phyloP scores from a whole-genome alignment of 2,329 filamentous ascomycete genomes.

The Pestalotiopsis sp. region DNA sequence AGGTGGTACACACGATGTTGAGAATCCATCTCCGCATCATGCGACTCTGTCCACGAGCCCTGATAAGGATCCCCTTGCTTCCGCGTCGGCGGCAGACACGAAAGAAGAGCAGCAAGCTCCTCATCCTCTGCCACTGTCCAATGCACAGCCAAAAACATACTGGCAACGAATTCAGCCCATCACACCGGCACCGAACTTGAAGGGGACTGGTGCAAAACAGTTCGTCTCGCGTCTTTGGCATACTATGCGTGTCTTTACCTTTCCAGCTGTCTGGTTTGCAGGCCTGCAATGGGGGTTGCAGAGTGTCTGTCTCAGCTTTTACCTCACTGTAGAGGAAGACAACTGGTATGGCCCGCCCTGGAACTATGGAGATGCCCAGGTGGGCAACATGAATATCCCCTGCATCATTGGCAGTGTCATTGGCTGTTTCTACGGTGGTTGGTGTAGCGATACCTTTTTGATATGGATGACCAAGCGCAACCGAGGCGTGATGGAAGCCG shows the following conservation, averaged over 20 bases:
- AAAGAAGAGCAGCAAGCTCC: background rate
- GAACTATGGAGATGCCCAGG: conserved; percentile 54
- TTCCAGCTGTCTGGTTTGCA: conserved; percentile 59
- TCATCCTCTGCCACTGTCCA: conserved; percentile 2
- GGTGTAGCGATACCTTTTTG: conserved; percentile 57
- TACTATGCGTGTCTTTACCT: conserved; percentile 58
- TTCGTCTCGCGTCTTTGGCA: conserved; percentile 56
- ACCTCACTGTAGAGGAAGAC: conserved; percentile 60
- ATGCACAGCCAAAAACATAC: conserved; percentile 48
- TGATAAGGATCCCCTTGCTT: background rate
- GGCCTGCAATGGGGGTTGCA: conserved; percentile 63
- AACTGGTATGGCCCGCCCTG: conserved; percentile 55
- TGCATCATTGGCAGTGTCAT: conserved; percentile 57
- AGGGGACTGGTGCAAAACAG: conserved; percentile 55
- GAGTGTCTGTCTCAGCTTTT: conserved; percentile 63
- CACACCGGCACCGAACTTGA: conserved; percentile 56
- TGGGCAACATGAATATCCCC: conserved; percentile 61
- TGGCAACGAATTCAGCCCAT: conserved; percentile 58
- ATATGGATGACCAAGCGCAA: conserved; percentile 57
- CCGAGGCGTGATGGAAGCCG: conserved; percentile 55
- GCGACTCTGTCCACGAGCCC: background rate
- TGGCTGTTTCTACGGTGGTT: conserved; percentile 61
- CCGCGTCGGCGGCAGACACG: background rate
- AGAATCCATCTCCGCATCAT: background rate
- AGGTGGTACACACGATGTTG: background rate